Evolutionary conservation across 2,329 filamentous ascomycete genomes (phyloP), one percentile per base, ranked within the genome.

Genomic region (Zasmidium citrigriseum): DNA sequence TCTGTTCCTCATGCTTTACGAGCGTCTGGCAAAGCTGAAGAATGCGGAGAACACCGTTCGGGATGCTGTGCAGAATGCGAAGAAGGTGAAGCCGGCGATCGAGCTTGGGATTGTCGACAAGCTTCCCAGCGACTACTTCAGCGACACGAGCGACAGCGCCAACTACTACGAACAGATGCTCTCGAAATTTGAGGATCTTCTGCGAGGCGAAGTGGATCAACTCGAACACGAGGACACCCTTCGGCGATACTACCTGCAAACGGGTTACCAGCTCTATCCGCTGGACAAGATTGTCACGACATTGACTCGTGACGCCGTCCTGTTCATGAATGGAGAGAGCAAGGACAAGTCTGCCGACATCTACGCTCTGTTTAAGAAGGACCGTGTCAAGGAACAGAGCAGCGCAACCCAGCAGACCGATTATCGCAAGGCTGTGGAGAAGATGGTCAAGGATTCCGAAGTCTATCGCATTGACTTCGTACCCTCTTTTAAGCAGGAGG

Each of bases 291-390:
- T 97, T 25, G 84, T 98, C 54, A 87, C 87, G 70, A 89, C 89
- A 1, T 84, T 97, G 41, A 89, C 89, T 58, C 89, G 92, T 58
- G 88, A 93, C 58, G 91, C 89, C 22, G 82, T 92, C 18, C 85
- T 85, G n/a, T 92, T 96, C 73, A 90, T 93, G 70, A 92, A 87
- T 68, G 86, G 86, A 2, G 95, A 99, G 68, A 83, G 86, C 48
- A 96, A 96, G 77, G 95, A 99, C 72, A 96, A 95, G 82, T 96
- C 91, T 38, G 86, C 89, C 4, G 93, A 98, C 60, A 89, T 99
- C 59, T 89, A 96, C 67, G 87, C 91, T 61, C 85, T 96, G 52
- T 99, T 96, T 77, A 86, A 92, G 71, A 84, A 85, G 64, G 91
- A 91, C 72, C 88, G 93, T 3, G 85, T 89, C 53, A 88, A 87